A percentile compares a stretch with the other conserved stretches of the same genome.
These are phyloP conservation scores for Phaffia rhodozyma DNA, from an alignment of 1,284 basidiomycete species.

Conservation along the genomic window DNA sequence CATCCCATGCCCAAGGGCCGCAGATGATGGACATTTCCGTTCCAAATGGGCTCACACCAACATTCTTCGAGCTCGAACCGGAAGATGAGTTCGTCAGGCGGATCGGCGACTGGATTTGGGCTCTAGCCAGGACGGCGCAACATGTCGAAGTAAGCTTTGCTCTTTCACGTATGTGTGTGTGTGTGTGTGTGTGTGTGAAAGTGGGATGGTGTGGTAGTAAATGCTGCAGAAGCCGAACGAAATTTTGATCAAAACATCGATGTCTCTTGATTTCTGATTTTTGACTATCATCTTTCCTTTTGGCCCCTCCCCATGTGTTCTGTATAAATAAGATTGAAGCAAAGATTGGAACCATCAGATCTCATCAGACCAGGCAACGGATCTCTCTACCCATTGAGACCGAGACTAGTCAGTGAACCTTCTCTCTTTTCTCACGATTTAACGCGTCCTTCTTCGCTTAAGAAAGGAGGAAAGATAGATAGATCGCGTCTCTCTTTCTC, in stretches of 20 bases:
- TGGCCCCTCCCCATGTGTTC: neutral
- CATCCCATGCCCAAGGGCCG: too few species aligned
- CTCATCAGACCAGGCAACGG: neutral
- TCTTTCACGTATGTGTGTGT: neutral
- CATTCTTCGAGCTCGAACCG: slow-evolving; percentile 13
- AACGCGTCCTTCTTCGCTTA: neutral
- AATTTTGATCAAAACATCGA: neutral
- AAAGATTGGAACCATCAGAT: slow-evolving; percentile 9
- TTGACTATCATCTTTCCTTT: neutral
- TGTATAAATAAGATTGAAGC: slow-evolving; percentile 7
- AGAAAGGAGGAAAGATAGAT: neutral
- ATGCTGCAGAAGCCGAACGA: too few species aligned
- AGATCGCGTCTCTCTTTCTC: neutral
- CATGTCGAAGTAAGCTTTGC: slow-evolving; percentile 10
- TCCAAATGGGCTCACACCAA: neutral
- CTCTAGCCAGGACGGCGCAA: neutral
- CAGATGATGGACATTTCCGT: neutral
- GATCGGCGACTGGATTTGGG: slow-evolving; percentile 15
- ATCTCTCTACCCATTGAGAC: slow-evolving; percentile 1
- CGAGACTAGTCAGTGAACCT: slow-evolving; percentile 5
- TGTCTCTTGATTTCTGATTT: neutral
- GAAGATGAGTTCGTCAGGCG: slow-evolving; percentile 10
- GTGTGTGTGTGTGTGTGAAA: neutral
- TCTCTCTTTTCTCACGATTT: neutral
- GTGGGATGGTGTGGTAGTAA: neutral